A percentile compares a stretch with the other conserved stretches of the same genome.
Evolutionary conservation across 495 filamentous ascomycete species (phyloP).

Genomic region (Hypoxylon fuscum): DNA sequence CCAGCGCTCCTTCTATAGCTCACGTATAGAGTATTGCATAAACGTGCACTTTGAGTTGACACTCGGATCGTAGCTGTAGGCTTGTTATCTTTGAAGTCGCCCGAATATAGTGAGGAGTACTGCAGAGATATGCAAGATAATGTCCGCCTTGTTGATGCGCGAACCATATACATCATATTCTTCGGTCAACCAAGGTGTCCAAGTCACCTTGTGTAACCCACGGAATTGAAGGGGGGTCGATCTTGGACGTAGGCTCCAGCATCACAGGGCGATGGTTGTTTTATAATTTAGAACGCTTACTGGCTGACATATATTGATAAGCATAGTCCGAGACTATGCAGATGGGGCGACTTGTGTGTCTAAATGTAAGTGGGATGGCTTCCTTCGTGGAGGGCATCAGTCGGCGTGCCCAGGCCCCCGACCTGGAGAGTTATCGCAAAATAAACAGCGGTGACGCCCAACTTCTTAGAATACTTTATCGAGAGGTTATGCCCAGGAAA

Average conservation of each 20-base stretch:
- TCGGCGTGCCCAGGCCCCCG: neutral
- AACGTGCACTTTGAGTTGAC: neutral
- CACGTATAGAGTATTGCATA: neutral
- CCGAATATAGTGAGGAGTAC: no score
- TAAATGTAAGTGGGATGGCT: neutral
- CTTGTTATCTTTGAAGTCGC: no score
- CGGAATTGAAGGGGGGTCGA: neutral
- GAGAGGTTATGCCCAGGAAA: no score
- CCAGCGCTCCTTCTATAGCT: neutral
- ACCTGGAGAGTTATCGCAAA: neutral
- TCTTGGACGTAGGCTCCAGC: neutral
- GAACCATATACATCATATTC: no score
- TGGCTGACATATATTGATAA: neutral
- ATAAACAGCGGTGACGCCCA: constrained; percentile 16
- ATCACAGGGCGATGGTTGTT: neutral
- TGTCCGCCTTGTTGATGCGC: no score
- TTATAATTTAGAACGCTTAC: neutral
- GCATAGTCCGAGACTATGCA: neutral
- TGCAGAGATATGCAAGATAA: no score
- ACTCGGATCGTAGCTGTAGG: neutral
- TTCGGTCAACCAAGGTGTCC: no score
- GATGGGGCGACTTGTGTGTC: neutral
- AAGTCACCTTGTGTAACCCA: no score
- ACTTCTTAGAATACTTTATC: neutral
- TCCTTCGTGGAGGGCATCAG: neutral